Conservation (phyloP, 1,284 basidiomycete species). For the Papiliotrema terrestris region DNA sequence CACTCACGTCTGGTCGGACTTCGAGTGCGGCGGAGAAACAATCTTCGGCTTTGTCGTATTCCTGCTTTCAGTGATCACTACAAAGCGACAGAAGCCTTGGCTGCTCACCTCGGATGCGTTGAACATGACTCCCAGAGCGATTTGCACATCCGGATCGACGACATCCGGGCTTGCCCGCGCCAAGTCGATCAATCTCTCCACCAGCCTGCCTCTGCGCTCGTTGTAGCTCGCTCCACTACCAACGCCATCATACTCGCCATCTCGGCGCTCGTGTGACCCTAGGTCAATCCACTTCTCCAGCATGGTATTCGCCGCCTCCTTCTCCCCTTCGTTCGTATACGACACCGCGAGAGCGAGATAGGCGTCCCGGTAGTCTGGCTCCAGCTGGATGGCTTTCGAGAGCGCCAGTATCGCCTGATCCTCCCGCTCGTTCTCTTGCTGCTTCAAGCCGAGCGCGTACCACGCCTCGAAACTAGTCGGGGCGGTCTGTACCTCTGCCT, state of each 20-base stretch:
- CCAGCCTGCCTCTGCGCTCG: constrained; percentile 26
- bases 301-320: constrained; percentile 68
- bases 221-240: constrained; percentile 3
- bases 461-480: constrained; percentile 71
- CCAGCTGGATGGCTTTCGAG: constrained; percentile 72
- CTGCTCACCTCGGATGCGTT: constrained; percentile 78
- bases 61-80: constrained; percentile 52
- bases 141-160: constrained; percentile 90
- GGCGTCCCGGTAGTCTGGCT: constrained; percentile 69
- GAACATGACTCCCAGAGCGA: constrained; percentile 88
- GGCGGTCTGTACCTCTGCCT: constrained; percentile 81
- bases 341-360: constrained; percentile 92
- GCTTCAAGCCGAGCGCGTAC: constrained; percentile 91
- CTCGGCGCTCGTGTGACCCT: background rate
- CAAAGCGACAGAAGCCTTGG: background rate
- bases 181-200: constrained; percentile 48
- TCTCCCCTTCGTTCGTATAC: constrained; percentile 85
- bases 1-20: constrained; percentile 75
- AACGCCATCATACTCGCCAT: background rate
- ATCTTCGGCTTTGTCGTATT: constrained; percentile 87
- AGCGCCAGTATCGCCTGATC: constrained; percentile 84
- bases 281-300: constrained; percentile 72
- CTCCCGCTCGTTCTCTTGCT: constrained; percentile 98
- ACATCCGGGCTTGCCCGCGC: constrained; percentile 50
- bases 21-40: constrained; percentile 88